Conservation (phyloP, 1,284 basidiomycete genomes). For the Leccinum solheimii region DNA sequence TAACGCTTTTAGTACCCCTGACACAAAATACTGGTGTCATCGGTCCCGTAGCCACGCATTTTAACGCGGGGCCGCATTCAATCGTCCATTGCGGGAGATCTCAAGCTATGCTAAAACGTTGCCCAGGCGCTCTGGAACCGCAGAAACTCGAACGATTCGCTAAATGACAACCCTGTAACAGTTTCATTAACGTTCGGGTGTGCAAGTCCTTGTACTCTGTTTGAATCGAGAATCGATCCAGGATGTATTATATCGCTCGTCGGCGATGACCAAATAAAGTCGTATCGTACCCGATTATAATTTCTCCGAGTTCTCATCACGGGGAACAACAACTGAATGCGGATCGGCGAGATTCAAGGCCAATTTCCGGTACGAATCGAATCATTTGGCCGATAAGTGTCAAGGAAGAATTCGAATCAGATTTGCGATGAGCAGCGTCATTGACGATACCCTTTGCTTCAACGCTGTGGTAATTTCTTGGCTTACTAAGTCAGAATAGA, state of each 20-base stretch:
- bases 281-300: background rate
- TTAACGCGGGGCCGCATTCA: background rate
- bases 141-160: background rate
- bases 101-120: background rate
- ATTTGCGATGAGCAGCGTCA: constrained; percentile 1
- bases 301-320: background rate
- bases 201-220: background rate
- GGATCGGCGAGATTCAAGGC: background rate
- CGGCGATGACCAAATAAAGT: background rate
- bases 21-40: background rate
- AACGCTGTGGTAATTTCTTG: background rate
- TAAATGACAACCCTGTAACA: background rate
- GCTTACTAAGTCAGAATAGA: constrained; percentile 14
- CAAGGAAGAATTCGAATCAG: background rate
- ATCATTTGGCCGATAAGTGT: background rate
- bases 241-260: background rate
- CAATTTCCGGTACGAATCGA: background rate
- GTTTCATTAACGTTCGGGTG: background rate
- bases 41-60: background rate
- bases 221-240: background rate
- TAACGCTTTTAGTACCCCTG: too few relatives aligned
- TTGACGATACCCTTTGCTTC: background rate
- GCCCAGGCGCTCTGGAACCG: background rate
- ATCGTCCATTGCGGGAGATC: background rate
- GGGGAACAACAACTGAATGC: background rate